Base-by-base conservation (phyloP, 139 green algal species). In the Asterochloris erici region DNA sequence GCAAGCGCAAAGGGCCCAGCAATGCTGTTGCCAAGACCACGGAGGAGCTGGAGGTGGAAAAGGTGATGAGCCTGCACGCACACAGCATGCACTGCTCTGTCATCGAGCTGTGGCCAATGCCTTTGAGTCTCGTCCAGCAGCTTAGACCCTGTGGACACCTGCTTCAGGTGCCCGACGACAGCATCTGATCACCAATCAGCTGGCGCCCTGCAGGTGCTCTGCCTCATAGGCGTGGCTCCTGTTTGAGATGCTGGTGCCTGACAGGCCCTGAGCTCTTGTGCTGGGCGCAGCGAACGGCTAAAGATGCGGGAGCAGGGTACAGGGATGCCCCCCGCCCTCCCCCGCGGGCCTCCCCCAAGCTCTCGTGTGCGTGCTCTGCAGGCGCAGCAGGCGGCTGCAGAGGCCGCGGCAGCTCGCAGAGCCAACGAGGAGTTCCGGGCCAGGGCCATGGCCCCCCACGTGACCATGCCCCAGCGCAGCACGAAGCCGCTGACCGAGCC, bases 31-130 rank as follows among this genome's bases (percentile, higher is more conserved):
- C 78, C 13, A 94, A 91, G 76, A 87, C 71, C 68, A 93, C 87
- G 64, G 85, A 92, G 79, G 90, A 94, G 24, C 61, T 93, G 47
- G 84, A 92, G 85, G 79, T 94, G 29, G 78, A 86, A 54, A 19
- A 81, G 78, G 68, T 90, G 71, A 68, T 63, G 61, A 71, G 21
- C 16, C 47, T 77, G 61, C 85, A 71, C 10, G 75, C 54, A 71
- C 61, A 63, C 21, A 60, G 21, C 29, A 27, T 68, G 69, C 21
- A 86, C 76, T 62, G 84, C 88, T 11, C 90, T 85, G 84, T 90
- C 90, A 80, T 80, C 85, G 1, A 26, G 19, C 70, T 71, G 66
- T 9, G 4, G 66, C 21, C 19, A 21, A 9, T 24, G 1, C 1
- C 9, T 26, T 10, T 21, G 1, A 24, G 15, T 71, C 21, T 26